These are phyloP conservation scores for Typha latifolia DNA, from an alignment of 176 grass and related monocot species.

Conservation along the genomic window DNA sequence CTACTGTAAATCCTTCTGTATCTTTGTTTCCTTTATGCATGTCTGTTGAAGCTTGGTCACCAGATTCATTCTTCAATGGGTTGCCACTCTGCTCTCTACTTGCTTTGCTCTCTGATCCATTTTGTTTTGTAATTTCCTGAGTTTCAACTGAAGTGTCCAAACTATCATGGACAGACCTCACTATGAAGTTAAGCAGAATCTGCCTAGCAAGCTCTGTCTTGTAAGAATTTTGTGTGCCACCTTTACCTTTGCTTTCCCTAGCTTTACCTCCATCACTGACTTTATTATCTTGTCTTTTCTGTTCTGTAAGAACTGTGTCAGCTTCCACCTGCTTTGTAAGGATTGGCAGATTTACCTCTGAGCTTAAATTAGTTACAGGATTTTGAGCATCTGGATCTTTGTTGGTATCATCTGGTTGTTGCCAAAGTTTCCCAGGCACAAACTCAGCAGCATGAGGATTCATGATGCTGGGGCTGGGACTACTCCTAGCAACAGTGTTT, in stretches of 20 bases:
- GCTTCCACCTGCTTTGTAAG: constrained; percentile 14
- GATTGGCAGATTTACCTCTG: constrained; percentile 2
- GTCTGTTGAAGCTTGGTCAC: constrained; percentile 15
- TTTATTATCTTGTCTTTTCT: constrained; percentile 33
- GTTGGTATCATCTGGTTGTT: constrained; percentile 42
- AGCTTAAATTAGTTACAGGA: constrained; percentile 12
- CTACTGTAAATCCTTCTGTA: constrained; percentile 74
- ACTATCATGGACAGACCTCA: constrained; percentile 67
- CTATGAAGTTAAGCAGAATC: constrained; percentile 91
- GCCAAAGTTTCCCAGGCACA: constrained; percentile 53
- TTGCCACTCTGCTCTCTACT: constrained; percentile 29
- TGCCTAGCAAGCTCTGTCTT: constrained; percentile 88
- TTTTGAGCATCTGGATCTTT: constrained; percentile 27
- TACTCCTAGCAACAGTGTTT: constrained; percentile 37
- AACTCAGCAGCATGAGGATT: constrained; percentile 98
- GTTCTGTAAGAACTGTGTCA: constrained; percentile 21
- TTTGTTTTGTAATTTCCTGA: constrained; percentile 27
- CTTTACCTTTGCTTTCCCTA: constrained; percentile 46
- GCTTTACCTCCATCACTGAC: constrained; percentile 25
- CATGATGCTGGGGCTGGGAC: constrained; percentile 38
- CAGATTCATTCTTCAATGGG: constrained; percentile 12
- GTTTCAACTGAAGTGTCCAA: constrained; percentile 30
- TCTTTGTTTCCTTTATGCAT: constrained; percentile 41
- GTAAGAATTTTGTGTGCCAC: constrained; percentile 27
- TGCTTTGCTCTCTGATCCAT: constrained; percentile 17